Conservation (phyloP, 352 stramenopile species). For the Porosira glacialis region DNA sequence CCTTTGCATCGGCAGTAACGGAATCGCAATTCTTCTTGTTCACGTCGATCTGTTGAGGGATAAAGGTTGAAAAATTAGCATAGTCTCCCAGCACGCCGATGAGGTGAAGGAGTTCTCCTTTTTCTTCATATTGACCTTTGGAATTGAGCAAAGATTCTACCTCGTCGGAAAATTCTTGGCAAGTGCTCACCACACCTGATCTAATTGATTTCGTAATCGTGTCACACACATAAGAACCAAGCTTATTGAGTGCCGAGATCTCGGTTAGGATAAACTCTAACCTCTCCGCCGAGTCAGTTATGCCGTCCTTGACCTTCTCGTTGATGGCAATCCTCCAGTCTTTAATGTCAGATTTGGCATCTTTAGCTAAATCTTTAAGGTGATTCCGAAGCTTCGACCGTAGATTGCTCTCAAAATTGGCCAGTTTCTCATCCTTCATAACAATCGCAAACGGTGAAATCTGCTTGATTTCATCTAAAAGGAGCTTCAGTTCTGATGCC, state of each 20-base stretch:
- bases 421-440: background rate
- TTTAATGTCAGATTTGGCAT: too few relatives aligned
- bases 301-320: too few relatives aligned
- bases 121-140: slow-evolving; percentile 14
- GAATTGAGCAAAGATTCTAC: slow-evolving; percentile 7
- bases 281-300: background rate
- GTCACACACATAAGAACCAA: background rate
- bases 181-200: background rate
- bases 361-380: too few relatives aligned
- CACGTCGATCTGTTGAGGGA: slow-evolving; percentile 18
- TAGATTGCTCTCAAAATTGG: too few relatives aligned
- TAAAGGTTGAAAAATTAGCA: background rate
- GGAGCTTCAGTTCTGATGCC: slow-evolving; percentile 6
- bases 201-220: too few relatives aligned
- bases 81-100: slow-evolving; percentile 11
- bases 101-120: slow-evolving; percentile 12
- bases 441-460: slow-evolving; percentile 9
- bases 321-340: too few relatives aligned
- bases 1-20: slow-evolving; percentile 33
- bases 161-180: slow-evolving; percentile 1
- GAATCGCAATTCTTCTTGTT: slow-evolving; percentile 20
- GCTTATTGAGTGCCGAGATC: too few relatives aligned
- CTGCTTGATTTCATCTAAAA: slow-evolving; percentile 23
- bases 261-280: background rate
- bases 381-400: too few relatives aligned